Conservation (phyloP, 164 flowering plant genomes). For the Vitis rupestris region DNA sequence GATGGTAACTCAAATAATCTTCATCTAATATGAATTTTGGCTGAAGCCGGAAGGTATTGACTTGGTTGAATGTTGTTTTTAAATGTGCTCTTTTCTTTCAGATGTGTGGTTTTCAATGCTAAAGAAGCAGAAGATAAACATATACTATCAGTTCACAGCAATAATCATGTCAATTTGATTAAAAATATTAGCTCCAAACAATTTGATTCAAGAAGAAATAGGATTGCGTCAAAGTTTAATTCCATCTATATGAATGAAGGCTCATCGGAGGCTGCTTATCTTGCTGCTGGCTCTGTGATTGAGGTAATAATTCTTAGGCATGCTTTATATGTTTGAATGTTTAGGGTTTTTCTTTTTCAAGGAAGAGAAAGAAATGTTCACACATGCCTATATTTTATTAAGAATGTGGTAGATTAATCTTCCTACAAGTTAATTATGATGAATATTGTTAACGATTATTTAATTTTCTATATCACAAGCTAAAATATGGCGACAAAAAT, state of each 20-base stretch:
- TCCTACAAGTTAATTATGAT: too few species aligned
- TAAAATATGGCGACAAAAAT: too few species aligned
- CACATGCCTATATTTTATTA: too few species aligned
- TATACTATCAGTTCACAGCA: constrained; percentile 60
- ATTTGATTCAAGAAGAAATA: constrained; percentile 49
- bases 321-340: not conserved
- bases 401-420: too few species aligned
- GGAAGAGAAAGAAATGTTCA: too few species aligned
- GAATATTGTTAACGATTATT: too few species aligned
- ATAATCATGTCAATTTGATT: constrained; percentile 67
- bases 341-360: not conserved
- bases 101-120: constrained; percentile 76
- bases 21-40: too few species aligned
- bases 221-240: constrained; percentile 58
- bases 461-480: too few species aligned
- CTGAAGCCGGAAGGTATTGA: too few species aligned
- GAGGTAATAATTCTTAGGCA: constrained; percentile 45
- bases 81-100: constrained; percentile 21
- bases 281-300: constrained; percentile 90
- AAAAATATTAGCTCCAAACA: constrained; percentile 58
- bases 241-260: constrained; percentile 88
- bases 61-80: not conserved
- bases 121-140: constrained; percentile 77
- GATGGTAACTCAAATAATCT: too few species aligned
- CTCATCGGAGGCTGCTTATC: constrained; percentile 87